phyloP scores from a whole-genome alignment of 108 stramenopile genomes.

The Nannochloropsis salina region DNA sequence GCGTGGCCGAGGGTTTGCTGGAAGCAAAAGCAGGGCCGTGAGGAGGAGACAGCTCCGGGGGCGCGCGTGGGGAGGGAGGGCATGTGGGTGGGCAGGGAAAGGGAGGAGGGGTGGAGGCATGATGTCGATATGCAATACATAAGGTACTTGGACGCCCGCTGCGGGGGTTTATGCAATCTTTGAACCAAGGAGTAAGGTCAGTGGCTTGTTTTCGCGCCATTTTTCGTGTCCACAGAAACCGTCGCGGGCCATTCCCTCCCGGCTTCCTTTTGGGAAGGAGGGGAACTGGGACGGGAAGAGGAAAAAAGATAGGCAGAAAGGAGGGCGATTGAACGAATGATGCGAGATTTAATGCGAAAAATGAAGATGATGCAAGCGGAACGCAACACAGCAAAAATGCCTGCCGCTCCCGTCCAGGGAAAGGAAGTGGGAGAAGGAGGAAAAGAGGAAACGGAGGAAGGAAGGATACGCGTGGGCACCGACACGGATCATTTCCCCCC shows the following conservation, averaged over 20 bases:
- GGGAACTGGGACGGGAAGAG: not conserved
- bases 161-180: too few species aligned
- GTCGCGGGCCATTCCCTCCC: too few species aligned
- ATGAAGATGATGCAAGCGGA: not conserved
- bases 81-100: not conserved
- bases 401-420: not conserved
- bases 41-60: too few species aligned
- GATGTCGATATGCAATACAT: too few species aligned
- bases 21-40: not conserved
- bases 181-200: too few species aligned
- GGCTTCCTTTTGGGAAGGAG: not conserved
- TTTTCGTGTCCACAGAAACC: too few species aligned
- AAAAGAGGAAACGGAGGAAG: not conserved
- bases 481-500: too few species aligned
- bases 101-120: too few species aligned
- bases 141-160: too few species aligned
- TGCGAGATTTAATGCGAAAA: not conserved
- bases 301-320: not conserved
- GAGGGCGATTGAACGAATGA: not conserved
- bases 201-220: too few species aligned
- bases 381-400: not conserved
- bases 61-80: not conserved
- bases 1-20: not conserved
- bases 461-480: not conserved
- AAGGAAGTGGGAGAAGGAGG: not conserved